Conservation (phyloP, 2,329 filamentous ascomycete species). For the Zalaria sp. region DNA sequence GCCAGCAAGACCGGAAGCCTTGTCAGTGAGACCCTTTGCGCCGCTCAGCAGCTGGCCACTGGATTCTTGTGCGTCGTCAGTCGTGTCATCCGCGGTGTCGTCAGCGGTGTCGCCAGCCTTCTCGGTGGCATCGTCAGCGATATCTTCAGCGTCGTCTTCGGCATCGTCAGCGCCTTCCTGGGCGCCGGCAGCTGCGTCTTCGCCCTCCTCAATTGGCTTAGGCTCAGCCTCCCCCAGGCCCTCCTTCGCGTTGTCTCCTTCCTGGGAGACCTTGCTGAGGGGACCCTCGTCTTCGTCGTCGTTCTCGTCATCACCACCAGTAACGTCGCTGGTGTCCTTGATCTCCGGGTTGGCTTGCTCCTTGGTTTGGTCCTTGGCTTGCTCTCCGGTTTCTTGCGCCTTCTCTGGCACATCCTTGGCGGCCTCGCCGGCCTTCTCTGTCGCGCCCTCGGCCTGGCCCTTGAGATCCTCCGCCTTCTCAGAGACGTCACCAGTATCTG, state of each 20-base stretch:
- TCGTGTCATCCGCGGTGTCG: conserved; percentile 13
- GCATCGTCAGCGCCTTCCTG: conserved; percentile 29
- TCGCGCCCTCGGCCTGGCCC: conserved; percentile 13
- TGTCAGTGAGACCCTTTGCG: conserved; percentile 31
- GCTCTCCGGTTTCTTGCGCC: conserved; percentile 20
- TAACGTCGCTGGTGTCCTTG: conserved; percentile 18
- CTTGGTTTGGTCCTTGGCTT: conserved; percentile 8
- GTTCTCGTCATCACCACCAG: conserved; percentile 20
- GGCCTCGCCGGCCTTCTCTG: conserved; percentile 13
- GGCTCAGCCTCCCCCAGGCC: conserved; percentile 30
- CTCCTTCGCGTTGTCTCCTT: conserved; percentile 28
- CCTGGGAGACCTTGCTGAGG: conserved; percentile 33
- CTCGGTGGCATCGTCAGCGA: conserved; percentile 27
- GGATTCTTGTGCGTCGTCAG: conserved; percentile 16
- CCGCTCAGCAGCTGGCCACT: conserved; percentile 26
- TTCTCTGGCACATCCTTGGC: conserved; percentile 22
- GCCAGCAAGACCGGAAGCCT: conserved; percentile 31
- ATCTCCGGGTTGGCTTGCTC: conserved; percentile 18
- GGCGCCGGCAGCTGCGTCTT: conserved; percentile 23
- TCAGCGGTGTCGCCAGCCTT: conserved; percentile 24
- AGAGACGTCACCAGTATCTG: conserved; percentile 17
- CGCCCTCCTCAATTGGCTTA: conserved; percentile 29
- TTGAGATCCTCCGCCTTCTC: conserved; percentile 17
- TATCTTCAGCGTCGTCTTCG: conserved; percentile 18
- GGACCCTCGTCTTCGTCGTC: conserved; percentile 21